These are phyloP conservation scores for Termitomyces sp. DNA, from an alignment of 768 basidiomycete species.

Conservation along the genomic window DNA sequence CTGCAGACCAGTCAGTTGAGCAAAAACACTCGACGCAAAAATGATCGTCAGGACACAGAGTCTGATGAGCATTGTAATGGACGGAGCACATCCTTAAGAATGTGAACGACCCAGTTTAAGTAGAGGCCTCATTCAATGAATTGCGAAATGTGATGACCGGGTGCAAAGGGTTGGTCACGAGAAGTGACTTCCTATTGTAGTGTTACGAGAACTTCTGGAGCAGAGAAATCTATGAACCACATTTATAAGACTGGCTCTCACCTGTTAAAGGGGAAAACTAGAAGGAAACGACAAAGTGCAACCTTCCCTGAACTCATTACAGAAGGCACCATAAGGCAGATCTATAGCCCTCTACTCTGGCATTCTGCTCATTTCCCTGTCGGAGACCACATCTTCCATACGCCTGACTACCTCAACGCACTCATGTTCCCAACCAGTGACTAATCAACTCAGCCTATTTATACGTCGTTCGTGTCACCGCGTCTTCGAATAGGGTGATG, in stretches of 20 bases:
- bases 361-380: not conserved
- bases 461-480: not conserved
- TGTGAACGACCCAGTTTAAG: not conserved
- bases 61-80: slow-evolving; percentile 3
- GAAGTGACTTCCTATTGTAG: not conserved
- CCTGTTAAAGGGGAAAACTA: not conserved
- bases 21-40: not conserved
- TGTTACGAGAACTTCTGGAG: not conserved
- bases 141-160: not conserved
- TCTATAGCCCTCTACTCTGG: not conserved
- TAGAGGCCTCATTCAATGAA: not conserved
- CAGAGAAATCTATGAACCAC: not conserved
- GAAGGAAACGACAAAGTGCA: not conserved
- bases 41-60: not conserved
- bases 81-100: slow-evolving; percentile 16
- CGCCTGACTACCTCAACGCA: no score
- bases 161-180: slow-evolving; percentile 9
- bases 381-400: not conserved
- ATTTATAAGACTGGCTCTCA: not conserved
- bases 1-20: slow-evolving; percentile 17
- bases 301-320: no score
- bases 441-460: not conserved
- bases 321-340: not conserved
- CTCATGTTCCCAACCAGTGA: not conserved
- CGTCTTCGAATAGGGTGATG: not conserved